Evolutionary conservation across 495 filamentous ascomycete genomes (phyloP).

Genomic region (Trypethelium eluteriae): DNA sequence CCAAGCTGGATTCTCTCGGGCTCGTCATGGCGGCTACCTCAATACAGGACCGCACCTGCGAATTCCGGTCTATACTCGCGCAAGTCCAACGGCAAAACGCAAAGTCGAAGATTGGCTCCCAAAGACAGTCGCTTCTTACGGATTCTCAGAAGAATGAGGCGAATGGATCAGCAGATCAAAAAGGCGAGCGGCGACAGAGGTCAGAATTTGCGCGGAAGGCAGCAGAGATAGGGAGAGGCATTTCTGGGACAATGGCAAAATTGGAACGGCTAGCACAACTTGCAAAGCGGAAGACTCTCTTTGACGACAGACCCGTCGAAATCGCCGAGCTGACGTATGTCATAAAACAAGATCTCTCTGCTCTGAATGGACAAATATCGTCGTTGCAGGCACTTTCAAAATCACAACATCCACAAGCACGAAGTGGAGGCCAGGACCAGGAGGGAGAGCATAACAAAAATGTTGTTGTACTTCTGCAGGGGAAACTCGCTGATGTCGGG

Average conservation of each 20-base stretch:
- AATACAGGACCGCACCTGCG: constrained; percentile 92
- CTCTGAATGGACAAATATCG: constrained; percentile 79
- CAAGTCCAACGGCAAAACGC: constrained; percentile 71
- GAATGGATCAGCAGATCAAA: constrained; percentile 46
- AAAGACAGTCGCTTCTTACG: constrained; percentile 73
- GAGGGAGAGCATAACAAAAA: constrained; percentile 97
- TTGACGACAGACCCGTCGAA: constrained; percentile 92
- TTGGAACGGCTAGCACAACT: constrained; percentile 85
- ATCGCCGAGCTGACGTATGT: constrained; percentile 93
- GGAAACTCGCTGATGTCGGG: constrained; percentile 87
- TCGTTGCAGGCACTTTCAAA: constrained; percentile 64
- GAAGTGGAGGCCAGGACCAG: constrained; percentile 45
- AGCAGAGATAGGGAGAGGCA: constrained; percentile 78
- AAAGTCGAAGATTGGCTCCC: constrained; percentile 61
- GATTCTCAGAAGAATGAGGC: constrained; percentile 63
- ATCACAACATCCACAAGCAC: constrained; percentile 54
- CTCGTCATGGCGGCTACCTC: constrained; percentile 45
- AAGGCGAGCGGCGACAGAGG: constrained; percentile 32
- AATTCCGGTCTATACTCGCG: constrained; percentile 83
- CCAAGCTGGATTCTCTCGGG: constrained; percentile 3
- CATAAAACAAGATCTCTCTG: constrained; percentile 94
- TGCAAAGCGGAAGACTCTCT: constrained; percentile 91
- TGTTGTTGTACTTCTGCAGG: constrained; percentile 85
- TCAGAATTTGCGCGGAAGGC: constrained; percentile 87
- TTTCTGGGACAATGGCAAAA: constrained; percentile 87